Evolutionary conservation across 176 grass and related monocot species (phyloP).

Genomic region (Oryza meyeriana): DNA sequence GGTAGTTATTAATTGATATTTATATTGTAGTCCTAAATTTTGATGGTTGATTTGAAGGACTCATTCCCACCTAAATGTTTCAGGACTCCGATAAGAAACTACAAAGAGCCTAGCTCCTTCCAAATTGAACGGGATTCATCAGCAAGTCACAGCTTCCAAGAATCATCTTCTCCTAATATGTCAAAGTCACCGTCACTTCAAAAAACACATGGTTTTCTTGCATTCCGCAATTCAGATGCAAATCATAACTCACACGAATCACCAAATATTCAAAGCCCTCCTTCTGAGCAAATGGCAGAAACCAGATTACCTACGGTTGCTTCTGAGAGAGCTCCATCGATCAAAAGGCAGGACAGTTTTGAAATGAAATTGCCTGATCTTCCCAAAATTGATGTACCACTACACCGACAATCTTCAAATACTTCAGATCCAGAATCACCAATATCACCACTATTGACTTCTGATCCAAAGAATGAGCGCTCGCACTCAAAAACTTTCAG

Average conservation of each 20-base stretch:
- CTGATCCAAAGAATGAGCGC: conserved; percentile 97
- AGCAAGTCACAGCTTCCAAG: conserved; percentile 76
- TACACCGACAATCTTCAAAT: conserved; percentile 72
- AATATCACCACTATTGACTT: conserved; percentile 87
- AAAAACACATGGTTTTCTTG: conserved; percentile 68
- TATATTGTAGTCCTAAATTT: conserved; percentile 6
- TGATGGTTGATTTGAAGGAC: background rate
- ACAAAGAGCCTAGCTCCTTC: conserved; percentile 60
- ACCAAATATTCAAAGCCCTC: conserved; percentile 83
- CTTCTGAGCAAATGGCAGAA: conserved; percentile 79
- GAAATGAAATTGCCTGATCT: conserved; percentile 89
- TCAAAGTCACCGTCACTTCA: conserved; percentile 94
- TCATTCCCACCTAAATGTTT: conserved; percentile 36
- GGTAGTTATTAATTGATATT: conserved; percentile 1
- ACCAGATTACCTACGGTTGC: conserved; percentile 50
- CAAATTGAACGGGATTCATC: conserved; percentile 81
- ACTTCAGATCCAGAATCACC: conserved; percentile 92
- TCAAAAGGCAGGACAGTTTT: conserved; percentile 93
- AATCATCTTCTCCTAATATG: conserved; percentile 90
- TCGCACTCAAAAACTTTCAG: conserved; percentile 98
- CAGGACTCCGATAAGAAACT: conserved; percentile 86
- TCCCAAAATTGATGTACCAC: conserved; percentile 90
- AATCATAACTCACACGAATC: conserved; percentile 82
- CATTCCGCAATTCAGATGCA: conserved; percentile 68
- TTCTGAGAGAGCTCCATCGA: conserved; percentile 72